Evolutionary conservation across 192 early-diverging fungal genomes (phyloP).

Genomic region (Rhizophagus prolifer): DNA sequence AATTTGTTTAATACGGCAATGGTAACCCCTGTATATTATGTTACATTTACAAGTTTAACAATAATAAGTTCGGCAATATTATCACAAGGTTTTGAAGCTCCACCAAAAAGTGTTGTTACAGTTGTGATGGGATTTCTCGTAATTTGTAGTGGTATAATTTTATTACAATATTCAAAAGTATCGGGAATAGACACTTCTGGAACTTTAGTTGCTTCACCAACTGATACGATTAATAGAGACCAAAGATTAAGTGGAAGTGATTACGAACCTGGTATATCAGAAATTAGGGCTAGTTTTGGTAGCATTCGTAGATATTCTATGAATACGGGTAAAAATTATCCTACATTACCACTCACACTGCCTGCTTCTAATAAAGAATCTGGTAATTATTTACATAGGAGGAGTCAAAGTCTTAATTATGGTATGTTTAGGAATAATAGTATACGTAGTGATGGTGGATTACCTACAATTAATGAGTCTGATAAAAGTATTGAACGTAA

Average conservation of each 20-base stretch:
- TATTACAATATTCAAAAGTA: slow-evolving; percentile 50
- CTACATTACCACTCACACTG: neutral
- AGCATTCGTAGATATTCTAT: slow-evolving; percentile 29
- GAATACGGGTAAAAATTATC: neutral
- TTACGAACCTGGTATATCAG: slow-evolving; percentile 16
- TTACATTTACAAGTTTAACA: slow-evolving; percentile 69
- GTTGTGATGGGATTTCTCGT: slow-evolving; percentile 62
- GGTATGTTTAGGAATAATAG: neutral
- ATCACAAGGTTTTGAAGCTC: slow-evolving; percentile 61
- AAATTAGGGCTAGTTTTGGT: slow-evolving; percentile 28
- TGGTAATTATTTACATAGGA: neutral
- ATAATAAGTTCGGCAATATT: slow-evolving; percentile 64
- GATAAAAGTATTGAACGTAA: neutral
- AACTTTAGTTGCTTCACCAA: neutral
- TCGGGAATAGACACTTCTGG: neutral
- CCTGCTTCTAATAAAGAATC: neutral
- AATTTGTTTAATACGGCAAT: slow-evolving; percentile 70
- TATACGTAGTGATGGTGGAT: neutral
- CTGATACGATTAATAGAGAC: neutral
- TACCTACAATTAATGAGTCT: neutral
- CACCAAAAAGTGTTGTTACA: slow-evolving; percentile 35
- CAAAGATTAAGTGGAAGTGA: neutral
- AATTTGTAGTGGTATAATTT: slow-evolving; percentile 58
- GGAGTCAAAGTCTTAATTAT: neutral
- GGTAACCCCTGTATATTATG: slow-evolving; percentile 77